These are phyloP conservation scores for Sungouiella thailandica DNA, from an alignment of 805 yeast genomes.

Conservation along the genomic window DNA sequence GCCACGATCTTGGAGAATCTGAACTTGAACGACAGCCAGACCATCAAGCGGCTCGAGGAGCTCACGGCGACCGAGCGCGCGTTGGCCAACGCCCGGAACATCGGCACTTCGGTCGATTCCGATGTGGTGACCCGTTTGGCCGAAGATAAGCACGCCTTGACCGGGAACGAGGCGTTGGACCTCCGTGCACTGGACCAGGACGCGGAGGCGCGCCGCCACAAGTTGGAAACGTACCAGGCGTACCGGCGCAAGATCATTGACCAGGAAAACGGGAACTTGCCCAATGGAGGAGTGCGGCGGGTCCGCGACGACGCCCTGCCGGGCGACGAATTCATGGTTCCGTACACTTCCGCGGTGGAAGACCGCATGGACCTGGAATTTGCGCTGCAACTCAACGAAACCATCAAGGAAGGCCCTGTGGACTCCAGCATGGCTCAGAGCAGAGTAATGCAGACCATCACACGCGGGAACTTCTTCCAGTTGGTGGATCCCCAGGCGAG, in stretches of 20 bases:
- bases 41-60: slow-evolving; percentile 50
- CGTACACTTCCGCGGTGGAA: slow-evolving; percentile 65
- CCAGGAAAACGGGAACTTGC: slow-evolving; percentile 43
- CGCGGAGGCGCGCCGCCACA: slow-evolving; percentile 42
- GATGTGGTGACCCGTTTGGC: slow-evolving; percentile 28
- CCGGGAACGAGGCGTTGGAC: slow-evolving; percentile 41
- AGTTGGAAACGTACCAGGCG: slow-evolving; percentile 52
- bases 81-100: slow-evolving; percentile 49
- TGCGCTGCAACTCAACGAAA: slow-evolving; percentile 50
- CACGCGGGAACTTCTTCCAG: slow-evolving; percentile 62
- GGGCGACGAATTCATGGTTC: slow-evolving; percentile 39
- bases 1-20: slow-evolving; percentile 33
- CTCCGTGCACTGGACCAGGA: slow-evolving; percentile 43
- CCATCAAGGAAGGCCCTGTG: slow-evolving; percentile 50
- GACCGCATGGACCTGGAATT: slow-evolving; percentile 58
- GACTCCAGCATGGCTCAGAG: slow-evolving; percentile 49
- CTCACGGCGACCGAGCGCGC: slow-evolving; percentile 57
- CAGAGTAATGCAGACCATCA: slow-evolving; percentile 63
- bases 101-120: slow-evolving; percentile 33
- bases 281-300: slow-evolving; percentile 2
- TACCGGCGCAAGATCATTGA: slow-evolving; percentile 58
- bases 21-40: slow-evolving; percentile 39
- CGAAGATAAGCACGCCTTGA: slow-evolving; percentile 35
- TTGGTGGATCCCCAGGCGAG: slow-evolving; percentile 39
- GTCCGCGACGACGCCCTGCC: slow-evolving; percentile 5